Percentiles rank a stretch among this genome's conserved stretches.
Evolutionary conservation across 352 stramenopile genomes (phyloP).

Genomic region (Albugo laibachii): DNA sequence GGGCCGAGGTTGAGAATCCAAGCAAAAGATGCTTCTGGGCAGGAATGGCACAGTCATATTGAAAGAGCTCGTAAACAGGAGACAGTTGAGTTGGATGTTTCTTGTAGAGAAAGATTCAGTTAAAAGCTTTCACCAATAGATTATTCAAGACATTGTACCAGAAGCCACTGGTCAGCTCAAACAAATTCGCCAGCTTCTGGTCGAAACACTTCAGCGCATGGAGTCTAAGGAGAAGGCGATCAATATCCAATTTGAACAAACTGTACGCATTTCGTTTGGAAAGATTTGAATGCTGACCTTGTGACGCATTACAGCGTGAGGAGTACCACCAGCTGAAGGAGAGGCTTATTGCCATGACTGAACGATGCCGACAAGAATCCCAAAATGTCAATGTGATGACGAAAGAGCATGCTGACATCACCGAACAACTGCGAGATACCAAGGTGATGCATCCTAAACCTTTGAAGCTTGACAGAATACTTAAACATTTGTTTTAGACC

Average conservation of each 20-base stretch:
- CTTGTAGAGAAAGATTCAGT: not conserved
- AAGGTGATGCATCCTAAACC: constrained; percentile 12
- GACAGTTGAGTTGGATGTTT: constrained; percentile 8
- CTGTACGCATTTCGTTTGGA: not conserved
- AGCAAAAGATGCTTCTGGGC: constrained; percentile 14
- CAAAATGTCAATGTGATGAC: constrained; percentile 64
- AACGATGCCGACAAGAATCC: constrained; percentile 39
- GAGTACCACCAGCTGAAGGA: constrained; percentile 49
- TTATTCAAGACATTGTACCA: constrained; percentile 34
- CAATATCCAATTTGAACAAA: constrained; percentile 59
- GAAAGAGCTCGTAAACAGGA: constrained; percentile 59
- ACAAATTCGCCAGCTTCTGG: constrained; percentile 29
- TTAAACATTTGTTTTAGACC: constrained; percentile 1
- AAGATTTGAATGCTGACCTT: not conserved
- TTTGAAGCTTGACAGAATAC: not conserved
- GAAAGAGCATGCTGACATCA: constrained; percentile 43
- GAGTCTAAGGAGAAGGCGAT: constrained; percentile 51
- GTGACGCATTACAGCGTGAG: constrained; percentile 13
- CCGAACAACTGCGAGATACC: constrained; percentile 51
- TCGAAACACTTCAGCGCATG: constrained; percentile 39
- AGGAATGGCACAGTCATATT: constrained; percentile 69
- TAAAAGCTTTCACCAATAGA: constrained; percentile 5
- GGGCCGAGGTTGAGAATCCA: constrained; percentile 46
- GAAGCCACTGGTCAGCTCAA: constrained; percentile 35
- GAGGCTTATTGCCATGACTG: constrained; percentile 30